A percentile compares a stretch with the other conserved stretches of the same genome.
Conservation (phyloP, 495 filamentous ascomycete species). For the Penicillium argentinense region DNA sequence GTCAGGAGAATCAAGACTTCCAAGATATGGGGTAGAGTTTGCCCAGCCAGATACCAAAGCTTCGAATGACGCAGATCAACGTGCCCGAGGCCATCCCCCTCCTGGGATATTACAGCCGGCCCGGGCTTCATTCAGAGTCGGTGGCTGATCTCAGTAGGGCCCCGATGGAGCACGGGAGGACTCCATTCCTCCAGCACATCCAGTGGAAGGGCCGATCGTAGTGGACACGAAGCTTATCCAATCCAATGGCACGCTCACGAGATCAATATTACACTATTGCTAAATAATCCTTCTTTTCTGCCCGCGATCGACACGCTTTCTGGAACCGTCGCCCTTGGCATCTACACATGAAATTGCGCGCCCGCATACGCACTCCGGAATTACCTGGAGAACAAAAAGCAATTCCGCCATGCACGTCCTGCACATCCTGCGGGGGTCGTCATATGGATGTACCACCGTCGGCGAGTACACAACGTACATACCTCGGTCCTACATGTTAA, state of each 20-base stretch:
- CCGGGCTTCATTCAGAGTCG: no score
- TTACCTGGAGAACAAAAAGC: no score
- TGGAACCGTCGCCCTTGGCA: constrained; percentile 6
- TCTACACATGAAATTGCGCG: not conserved
- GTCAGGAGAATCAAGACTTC: not conserved
- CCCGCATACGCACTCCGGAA: not conserved
- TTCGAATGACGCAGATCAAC: not conserved
- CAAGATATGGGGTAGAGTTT: not conserved
- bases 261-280: constrained; percentile 11
- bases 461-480: not conserved
- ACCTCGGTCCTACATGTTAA: not conserved
- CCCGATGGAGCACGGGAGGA: not conserved
- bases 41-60: not conserved
- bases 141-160: not conserved
- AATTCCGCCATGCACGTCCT: no score
- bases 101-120: no score
- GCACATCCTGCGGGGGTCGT: constrained; percentile 6
- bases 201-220: not conserved
- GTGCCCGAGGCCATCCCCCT: no score
- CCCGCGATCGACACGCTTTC: constrained; percentile 8
- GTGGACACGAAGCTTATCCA: constrained; percentile 14
- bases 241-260: constrained; percentile 13
- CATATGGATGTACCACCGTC: not conserved
- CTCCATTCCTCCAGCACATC: no score
- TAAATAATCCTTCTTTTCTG: constrained; percentile 7